Conservation (phyloP, 345 rosid species). For the Syzygium jambos region DNA sequence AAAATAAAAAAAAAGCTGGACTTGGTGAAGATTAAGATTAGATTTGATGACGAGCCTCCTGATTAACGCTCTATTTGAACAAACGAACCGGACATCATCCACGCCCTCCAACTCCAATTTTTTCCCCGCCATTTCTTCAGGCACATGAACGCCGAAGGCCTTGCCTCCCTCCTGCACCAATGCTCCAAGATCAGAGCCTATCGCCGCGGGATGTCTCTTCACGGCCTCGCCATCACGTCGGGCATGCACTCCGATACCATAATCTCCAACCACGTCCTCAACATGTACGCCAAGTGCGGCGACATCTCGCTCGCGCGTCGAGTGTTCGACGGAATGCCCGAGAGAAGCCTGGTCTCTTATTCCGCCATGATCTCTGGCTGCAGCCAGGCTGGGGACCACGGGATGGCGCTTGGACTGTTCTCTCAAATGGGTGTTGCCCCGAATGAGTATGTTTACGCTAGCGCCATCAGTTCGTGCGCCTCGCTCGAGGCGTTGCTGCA, state of each 20-base stretch:
- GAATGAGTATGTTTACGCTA: slow-evolving; percentile 42
- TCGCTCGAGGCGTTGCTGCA: slow-evolving; percentile 10
- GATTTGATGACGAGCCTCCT: not conserved
- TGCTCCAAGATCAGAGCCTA: slow-evolving; percentile 37
- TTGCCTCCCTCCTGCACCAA: slow-evolving; percentile 30
- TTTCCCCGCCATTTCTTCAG: not conserved
- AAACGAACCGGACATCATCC: too few relatives aligned
- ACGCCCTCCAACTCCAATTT: not conserved
- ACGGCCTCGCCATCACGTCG: slow-evolving; percentile 29
- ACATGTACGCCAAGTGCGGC: slow-evolving; percentile 52
- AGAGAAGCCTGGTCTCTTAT: slow-evolving; percentile 52
- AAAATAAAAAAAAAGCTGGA: not conserved
- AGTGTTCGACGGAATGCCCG: slow-evolving; percentile 48
- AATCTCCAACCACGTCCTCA: slow-evolving; percentile 41
- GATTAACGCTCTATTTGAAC: not conserved
- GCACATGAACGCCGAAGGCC: slow-evolving; percentile 17
- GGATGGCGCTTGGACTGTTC: slow-evolving; percentile 28
- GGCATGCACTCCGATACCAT: slow-evolving; percentile 27
- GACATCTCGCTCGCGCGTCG: slow-evolving; percentile 23
- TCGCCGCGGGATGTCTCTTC: slow-evolving; percentile 32
- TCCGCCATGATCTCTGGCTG: slow-evolving; percentile 60
- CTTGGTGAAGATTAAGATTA: not conserved
- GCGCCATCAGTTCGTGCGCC: slow-evolving; percentile 40
- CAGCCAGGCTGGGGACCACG: slow-evolving; percentile 26
- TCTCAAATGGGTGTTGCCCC: slow-evolving; percentile 24